Conservation (phyloP, 2,329 filamentous ascomycete genomes). For the Fusarium incarnatum region DNA sequence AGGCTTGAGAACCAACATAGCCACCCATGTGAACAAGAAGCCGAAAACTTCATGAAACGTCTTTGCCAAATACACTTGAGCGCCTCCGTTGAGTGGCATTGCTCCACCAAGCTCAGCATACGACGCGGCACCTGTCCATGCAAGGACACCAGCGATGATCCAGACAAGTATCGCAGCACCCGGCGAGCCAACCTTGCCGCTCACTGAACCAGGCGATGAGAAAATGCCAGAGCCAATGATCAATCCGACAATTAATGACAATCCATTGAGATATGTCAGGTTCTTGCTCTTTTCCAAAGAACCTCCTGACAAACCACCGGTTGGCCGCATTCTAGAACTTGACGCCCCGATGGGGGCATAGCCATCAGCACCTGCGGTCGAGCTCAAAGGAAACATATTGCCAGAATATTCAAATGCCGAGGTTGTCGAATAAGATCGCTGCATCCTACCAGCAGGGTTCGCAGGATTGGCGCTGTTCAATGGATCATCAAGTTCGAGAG, state of each 20-base stretch:
- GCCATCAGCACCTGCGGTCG: constrained; percentile 74
- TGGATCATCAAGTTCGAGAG: constrained; percentile 84
- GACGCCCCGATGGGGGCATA: constrained; percentile 90
- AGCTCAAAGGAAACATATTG: constrained; percentile 91
- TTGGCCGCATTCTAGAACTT: constrained; percentile 62
- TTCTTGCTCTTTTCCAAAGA: constrained; percentile 96
- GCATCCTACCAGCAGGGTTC: constrained; percentile 60
- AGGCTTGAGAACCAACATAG: constrained; percentile 92
- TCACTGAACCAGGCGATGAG: constrained; percentile 92
- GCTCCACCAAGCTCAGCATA: constrained; percentile 96
- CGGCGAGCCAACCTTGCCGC: constrained; percentile 88
- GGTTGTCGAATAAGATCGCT: constrained; percentile 86
- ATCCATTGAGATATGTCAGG: constrained; percentile 91
- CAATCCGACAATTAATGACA: constrained; percentile 89
- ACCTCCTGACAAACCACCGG: constrained; percentile 73
- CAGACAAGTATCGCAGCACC: constrained; percentile 92
- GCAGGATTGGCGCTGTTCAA: constrained; percentile 69
- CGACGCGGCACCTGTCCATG: constrained; percentile 95
- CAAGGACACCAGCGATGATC: constrained; percentile 88
- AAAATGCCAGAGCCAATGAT: constrained; percentile 98
- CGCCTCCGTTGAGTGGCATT: constrained; percentile 93
- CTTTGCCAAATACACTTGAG: constrained; percentile 94
- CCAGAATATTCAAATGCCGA: constrained; percentile 97
- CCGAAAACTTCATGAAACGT: constrained; percentile 94
- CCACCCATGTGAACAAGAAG: constrained; percentile 97